A percentile compares a stretch with the other conserved stretches of the same genome.
Conservation (phyloP, 768 basidiomycete genomes). For the Termitomyces bulborhizus region DNA sequence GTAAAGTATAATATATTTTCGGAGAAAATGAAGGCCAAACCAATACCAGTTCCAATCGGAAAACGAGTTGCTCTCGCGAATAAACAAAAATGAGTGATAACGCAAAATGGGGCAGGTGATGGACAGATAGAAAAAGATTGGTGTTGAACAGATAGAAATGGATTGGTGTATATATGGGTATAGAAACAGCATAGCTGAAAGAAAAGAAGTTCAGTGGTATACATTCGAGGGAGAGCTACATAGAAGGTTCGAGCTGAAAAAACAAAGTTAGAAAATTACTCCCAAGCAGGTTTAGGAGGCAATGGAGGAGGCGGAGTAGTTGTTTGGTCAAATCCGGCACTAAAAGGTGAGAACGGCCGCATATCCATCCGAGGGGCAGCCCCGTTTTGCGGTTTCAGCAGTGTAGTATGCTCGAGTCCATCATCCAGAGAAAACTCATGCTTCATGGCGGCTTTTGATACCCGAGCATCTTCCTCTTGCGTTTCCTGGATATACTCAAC, state of each 20-base stretch:
- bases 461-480: slow-evolving; percentile 62
- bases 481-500: slow-evolving; percentile 79
- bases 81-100: not conserved
- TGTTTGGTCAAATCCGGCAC: slow-evolving; percentile 26
- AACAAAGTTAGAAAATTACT: slow-evolving; percentile 1
- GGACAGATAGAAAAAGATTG: not conserved
- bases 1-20: slow-evolving; percentile 16
- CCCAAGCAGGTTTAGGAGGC: slow-evolving; percentile 26
- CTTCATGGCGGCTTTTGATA: slow-evolving; percentile 34
- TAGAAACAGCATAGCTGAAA: not conserved
- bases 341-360: slow-evolving; percentile 45
- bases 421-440: slow-evolving; percentile 19
- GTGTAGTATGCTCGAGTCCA: slow-evolving; percentile 10
- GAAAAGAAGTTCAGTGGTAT: not conserved
- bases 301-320: slow-evolving; percentile 27
- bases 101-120: not conserved
- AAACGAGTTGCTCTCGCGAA: not conserved
- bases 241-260: not conserved
- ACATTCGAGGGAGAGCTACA: not conserved
- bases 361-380: slow-evolving; percentile 24
- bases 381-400: slow-evolving; percentile 7
- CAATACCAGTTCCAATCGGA: not conserved
- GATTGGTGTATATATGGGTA: not conserved
- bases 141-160: too few relatives aligned
- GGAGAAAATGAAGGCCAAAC: slow-evolving; percentile 3